Conservation (phyloP, 1,139 yeast species). For the Lodderomyces margitis region DNA sequence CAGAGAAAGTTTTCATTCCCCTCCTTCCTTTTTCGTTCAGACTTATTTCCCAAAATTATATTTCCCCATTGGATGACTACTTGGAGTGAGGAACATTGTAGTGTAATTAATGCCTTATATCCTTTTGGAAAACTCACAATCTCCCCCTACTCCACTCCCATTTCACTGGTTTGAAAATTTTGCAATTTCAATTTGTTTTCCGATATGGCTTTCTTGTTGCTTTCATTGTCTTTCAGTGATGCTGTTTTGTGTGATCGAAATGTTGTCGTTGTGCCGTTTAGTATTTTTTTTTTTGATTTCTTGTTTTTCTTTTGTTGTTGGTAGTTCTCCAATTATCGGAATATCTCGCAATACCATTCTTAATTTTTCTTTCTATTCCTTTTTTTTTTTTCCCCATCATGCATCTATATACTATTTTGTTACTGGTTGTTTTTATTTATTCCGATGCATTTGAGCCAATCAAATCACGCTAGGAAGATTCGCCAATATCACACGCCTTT, state of each 20-base stretch:
- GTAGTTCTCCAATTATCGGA: not conserved
- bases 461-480: too few species aligned
- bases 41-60: too few species aligned
- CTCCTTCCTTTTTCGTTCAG: not conserved
- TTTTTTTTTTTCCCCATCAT: not conserved
- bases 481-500: too few species aligned
- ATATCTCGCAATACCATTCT: not conserved
- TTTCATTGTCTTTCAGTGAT: not conserved
- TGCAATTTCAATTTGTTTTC: slow-evolving; percentile 1
- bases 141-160: too few species aligned
- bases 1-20: not conserved
- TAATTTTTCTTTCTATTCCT: too few species aligned
- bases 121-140: too few species aligned
- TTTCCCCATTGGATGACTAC: too few species aligned
- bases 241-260: not conserved
- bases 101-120: too few species aligned
- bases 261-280: not conserved
- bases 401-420: not conserved
- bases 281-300: not conserved
- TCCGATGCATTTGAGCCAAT: not conserved
- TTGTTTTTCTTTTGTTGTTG: not conserved
- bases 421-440: not conserved
- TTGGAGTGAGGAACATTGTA: too few species aligned
- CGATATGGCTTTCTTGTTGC: not conserved
- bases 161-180: too few species aligned